Percentiles rank a stretch among this genome's conserved stretches.
phyloP scores from a whole-genome alignment of 352 stramenopile species.

The Globisporangium spinosum region DNA sequence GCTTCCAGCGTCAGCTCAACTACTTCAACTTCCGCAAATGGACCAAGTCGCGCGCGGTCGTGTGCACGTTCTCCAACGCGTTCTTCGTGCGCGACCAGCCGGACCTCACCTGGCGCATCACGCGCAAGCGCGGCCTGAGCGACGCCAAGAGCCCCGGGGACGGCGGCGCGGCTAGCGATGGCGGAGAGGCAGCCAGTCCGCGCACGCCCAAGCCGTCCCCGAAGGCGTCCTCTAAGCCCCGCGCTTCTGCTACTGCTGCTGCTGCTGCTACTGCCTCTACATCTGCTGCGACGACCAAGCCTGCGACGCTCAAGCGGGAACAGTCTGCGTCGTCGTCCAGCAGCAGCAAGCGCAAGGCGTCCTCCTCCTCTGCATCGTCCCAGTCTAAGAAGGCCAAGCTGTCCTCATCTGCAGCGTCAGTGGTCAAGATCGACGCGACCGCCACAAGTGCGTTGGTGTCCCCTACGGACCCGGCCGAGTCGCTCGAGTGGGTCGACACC shows the following conservation, averaged over 20 bases:
- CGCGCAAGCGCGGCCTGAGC: conserved; percentile 41
- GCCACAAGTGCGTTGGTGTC: neutral
- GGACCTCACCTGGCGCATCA: conserved; percentile 59
- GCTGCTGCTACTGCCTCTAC: neutral
- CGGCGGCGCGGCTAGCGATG: neutral
- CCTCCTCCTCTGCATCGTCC: neutral
- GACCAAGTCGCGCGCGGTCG: conserved; percentile 63
- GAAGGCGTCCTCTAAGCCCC: conserved; percentile 11
- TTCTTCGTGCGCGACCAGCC: conserved; percentile 63
- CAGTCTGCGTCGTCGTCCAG: neutral
- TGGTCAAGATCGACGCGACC: conserved; percentile 7
- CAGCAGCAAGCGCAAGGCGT: conserved; percentile 13
- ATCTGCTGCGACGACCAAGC: neutral
- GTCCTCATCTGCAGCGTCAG: neutral
- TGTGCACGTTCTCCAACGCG: conserved; percentile 77
- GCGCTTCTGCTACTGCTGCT: neutral
- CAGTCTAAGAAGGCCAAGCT: neutral
- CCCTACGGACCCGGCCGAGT: conserved; percentile 13
- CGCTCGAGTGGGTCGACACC: conserved; percentile 57
- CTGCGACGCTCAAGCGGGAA: conserved; percentile 9
- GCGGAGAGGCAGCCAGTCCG: conserved; percentile 2
- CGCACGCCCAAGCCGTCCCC: conserved; percentile 13
- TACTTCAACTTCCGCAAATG: conserved; percentile 91
- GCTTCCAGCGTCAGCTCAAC: conserved; percentile 88
- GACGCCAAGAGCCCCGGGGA: conserved; percentile 15